A percentile compares a stretch with the other conserved stretches of the same genome.
Conservation (phyloP, 2,329 filamentous ascomycete genomes). For the Anthostomella pinea region DNA sequence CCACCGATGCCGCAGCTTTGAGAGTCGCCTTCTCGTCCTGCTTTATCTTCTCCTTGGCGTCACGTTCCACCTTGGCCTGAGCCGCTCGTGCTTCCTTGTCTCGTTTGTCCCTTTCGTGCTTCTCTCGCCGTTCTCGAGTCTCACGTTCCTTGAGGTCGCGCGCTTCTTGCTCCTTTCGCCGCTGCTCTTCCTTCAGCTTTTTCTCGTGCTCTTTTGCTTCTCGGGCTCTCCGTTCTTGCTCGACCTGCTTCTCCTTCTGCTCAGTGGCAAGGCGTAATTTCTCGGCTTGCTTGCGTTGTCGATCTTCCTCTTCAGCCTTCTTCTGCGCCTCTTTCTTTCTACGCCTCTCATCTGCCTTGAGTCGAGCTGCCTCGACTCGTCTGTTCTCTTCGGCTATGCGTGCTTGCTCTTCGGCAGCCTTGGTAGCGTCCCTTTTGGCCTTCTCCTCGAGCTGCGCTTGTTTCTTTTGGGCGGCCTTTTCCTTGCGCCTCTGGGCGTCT, state of each 20-base stretch:
- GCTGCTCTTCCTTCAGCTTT: conserved; percentile 79
- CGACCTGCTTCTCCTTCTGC: conserved; percentile 80
- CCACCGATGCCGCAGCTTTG: conserved; percentile 38
- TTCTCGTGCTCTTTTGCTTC: conserved; percentile 80
- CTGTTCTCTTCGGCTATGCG: conserved; percentile 72
- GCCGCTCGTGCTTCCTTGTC: conserved; percentile 51
- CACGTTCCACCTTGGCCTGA: conserved; percentile 44
- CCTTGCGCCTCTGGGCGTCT: conserved; percentile 92
- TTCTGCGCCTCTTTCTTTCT: conserved; percentile 89
- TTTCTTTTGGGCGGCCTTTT: conserved; percentile 87
- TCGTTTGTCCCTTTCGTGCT: conserved; percentile 56
- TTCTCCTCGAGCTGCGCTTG: conserved; percentile 88
- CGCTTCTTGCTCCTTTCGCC: conserved; percentile 73
- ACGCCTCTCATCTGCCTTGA: conserved; percentile 83
- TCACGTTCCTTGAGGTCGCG: conserved; percentile 69
- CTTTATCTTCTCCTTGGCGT: conserved; percentile 46
- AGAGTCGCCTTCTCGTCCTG: conserved; percentile 43
- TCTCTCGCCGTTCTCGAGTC: conserved; percentile 53
- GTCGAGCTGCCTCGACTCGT: conserved; percentile 74
- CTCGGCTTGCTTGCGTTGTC: conserved; percentile 79
- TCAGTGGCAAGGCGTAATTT: conserved; percentile 76
- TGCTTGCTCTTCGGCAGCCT: conserved; percentile 80
- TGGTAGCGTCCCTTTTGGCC: conserved; percentile 82
- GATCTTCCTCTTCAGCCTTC: conserved; percentile 87
- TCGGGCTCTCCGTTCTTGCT: conserved; percentile 78